Evolutionary conservation across 2,329 filamentous ascomycete species (phyloP), one percentile per base, ranked within the genome.

Genomic region (Pestalotiopsis sp.): DNA sequence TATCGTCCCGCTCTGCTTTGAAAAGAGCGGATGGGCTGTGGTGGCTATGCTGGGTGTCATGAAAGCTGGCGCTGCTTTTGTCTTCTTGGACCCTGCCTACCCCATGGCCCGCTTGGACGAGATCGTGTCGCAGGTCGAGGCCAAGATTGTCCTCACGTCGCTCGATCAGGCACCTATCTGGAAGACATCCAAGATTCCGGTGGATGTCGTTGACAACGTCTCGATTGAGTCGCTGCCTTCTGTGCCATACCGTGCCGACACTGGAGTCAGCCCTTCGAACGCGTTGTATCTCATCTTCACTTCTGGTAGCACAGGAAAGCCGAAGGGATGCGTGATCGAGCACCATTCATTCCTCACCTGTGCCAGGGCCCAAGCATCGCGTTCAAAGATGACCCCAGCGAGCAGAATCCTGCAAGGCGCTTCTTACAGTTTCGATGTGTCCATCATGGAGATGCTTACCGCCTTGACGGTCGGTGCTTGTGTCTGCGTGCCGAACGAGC

Each of bases 291-390:
- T 86, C 70, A 83, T 86, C 73, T 87, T 86, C 72, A 87, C 85
- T n/a, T 86, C 84, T 17, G 85, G 85, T 17, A 85, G 82, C 23
- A 86, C 85, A 0, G 85, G 85, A 4, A 77, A 77, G 41, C 85
- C 85, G 2, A 87, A 87, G 75, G 85, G 85, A 45, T 83, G 86
- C n/a, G 78, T 85, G 27, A 71, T 78, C 14, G 70, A 52, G 23
- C 67, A 68, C 17, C 38, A 63, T 13, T 25, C 57, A 14, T 57
- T 68, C 25, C 57, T 38, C 23, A 61, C 56, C 5, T 38, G 56
- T 25, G 38, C 57, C 7, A 66, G 41, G 27, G 13, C 59, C 12
- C 40, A 27, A 72, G 59, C 70, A 68, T 12, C 52, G 12, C 25
- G 31, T 23, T 61, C 36, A 11, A n/a, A 61, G 27, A 36, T 59